Evolutionary conservation across 2,329 filamentous ascomycete species (phyloP).

Genomic region (Epichloe typhina): DNA sequence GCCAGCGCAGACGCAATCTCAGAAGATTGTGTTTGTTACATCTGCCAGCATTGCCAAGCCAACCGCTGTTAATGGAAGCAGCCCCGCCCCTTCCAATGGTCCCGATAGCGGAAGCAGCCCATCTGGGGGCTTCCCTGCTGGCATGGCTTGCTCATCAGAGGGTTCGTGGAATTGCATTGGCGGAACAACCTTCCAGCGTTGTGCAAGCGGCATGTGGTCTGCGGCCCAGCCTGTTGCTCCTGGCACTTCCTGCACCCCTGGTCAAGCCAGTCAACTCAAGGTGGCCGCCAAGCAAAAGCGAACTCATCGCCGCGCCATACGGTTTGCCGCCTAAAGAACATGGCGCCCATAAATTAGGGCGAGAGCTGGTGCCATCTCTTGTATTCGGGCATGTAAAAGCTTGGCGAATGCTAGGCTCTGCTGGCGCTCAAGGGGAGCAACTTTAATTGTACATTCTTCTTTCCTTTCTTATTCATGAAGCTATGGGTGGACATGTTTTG

Average conservation of each 20-base stretch:
- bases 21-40: no score
- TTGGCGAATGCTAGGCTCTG: neutral
- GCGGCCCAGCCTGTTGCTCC: constrained; percentile 25
- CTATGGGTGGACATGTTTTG: neutral
- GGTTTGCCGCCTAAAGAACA: constrained; percentile 7
- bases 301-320: constrained; percentile 16
- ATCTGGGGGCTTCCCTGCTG: constrained; percentile 22
- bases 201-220: constrained; percentile 39
- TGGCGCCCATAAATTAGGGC: neutral
- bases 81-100: constrained; percentile 6
- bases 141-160: constrained; percentile 32
- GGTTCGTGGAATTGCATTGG: constrained; percentile 42
- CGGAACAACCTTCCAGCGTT: constrained; percentile 39
- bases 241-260: constrained; percentile 31
- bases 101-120: constrained; percentile 13
- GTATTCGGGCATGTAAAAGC: no score
- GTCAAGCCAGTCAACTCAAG: constrained; percentile 18
- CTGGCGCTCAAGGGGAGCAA: neutral
- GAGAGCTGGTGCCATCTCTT: no score
- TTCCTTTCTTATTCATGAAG: neutral
- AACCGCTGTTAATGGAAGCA: constrained; percentile 8
- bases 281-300: constrained; percentile 15
- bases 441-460: neutral
- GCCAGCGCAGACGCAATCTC: neutral
- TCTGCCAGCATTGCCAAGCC: constrained; percentile 7